Base-by-base conservation (phyloP, 176 grass and related monocot species). In the Guadua angustifolia region DNA sequence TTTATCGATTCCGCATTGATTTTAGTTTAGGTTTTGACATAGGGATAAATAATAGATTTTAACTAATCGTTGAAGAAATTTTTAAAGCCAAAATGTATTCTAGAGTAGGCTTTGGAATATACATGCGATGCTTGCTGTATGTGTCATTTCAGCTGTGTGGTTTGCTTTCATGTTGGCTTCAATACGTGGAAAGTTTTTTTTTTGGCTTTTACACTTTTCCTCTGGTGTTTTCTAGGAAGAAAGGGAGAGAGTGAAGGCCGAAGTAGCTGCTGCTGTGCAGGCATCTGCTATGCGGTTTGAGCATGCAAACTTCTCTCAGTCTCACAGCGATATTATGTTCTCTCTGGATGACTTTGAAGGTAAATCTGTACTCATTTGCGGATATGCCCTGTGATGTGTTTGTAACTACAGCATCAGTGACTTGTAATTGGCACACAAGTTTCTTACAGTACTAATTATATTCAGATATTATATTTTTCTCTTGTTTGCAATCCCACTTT, bases 271-370 rank as follows among this genome's bases (percentile, higher is more conserved):
- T 49, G 58, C 86, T 69, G 67, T 67, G 51, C 85, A 92, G 57
- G 75, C 76, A 38, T 82, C 82, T 82, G 87, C 86, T 25, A 78
- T 88, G 87, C 72, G 75, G 69, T 89, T 88, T 81, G 93, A 87
- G 79, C 79, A 36, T 63, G 38, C 57, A 82, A 87, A 68, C 66
- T 92, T 87, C 69, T 90, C 88, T 43, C 77, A 68, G 0, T 83
- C 73, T 45, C 87, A 71, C 11, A 92, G 86, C 0, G 81, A 95
- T 86, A 81, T 94, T 26, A 73, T 87, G 63, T 99, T 99, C 84
- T 95, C 93, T 85, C 89, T 86, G n/a, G 96, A 99, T 86, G 96
- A 99, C 50, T 99, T 99, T 46, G 91, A 95, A 99, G 96, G 96
- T 99, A 83, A 72, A 49, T 63, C 61, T 71, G 15, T 66, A 53